Evolutionary conservation across 495 filamentous ascomycete genomes (phyloP).

Genomic region (Astrothelium subdiscretum): DNA sequence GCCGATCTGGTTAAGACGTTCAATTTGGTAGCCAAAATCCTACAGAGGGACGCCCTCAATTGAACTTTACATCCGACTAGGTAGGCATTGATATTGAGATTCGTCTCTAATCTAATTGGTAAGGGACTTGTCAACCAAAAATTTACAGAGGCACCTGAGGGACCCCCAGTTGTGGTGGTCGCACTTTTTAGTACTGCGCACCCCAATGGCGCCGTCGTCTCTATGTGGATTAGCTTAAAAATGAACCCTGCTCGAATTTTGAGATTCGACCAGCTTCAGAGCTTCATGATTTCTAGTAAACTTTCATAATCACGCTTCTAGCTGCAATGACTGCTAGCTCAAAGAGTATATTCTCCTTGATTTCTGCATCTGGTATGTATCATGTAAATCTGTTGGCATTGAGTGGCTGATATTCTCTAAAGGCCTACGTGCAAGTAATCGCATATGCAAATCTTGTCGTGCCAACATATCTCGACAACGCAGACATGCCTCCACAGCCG

Average conservation of each 20-base stretch:
- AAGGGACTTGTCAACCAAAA: no score
- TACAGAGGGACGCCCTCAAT: no score
- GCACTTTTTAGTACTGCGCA: background rate
- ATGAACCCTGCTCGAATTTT: background rate
- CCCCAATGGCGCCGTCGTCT: background rate
- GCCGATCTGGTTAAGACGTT: no score
- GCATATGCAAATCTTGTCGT: conserved; percentile 42
- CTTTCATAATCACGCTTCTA: background rate
- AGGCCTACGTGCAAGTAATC: conserved; percentile 25
- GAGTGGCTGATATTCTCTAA: background rate
- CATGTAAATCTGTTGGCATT: background rate
- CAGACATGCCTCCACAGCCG: conserved; percentile 35
- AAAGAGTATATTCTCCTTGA: background rate
- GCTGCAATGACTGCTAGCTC: background rate
- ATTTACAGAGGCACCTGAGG: no score
- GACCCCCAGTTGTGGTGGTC: background rate
- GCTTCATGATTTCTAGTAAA: background rate
- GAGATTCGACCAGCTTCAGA: background rate
- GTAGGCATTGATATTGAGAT: no score
- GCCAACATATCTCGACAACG: conserved; percentile 36
- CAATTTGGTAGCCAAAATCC: no score
- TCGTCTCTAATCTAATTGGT: no score
- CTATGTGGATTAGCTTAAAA: background rate
- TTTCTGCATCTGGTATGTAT: background rate
- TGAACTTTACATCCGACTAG: no score